phyloP scores from a whole-genome alignment of 75 land plant genomes.

The Pinus albicaulis region DNA sequence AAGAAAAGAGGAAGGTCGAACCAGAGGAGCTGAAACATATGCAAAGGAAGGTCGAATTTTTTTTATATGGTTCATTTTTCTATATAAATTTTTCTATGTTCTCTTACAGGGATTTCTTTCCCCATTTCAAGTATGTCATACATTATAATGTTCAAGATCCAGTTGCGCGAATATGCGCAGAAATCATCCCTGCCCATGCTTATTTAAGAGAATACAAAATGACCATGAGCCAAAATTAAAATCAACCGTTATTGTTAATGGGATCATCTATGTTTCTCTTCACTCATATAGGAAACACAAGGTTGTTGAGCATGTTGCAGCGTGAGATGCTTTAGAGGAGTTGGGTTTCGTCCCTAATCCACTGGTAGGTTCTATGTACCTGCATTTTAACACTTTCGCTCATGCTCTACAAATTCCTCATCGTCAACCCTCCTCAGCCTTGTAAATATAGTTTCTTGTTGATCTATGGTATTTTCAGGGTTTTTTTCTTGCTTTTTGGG shows the following conservation, averaged over 20 bases:
- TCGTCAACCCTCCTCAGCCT: not conserved
- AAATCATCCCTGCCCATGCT: constrained; percentile 9
- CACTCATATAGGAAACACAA: not conserved
- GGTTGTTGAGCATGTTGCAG: constrained; percentile 23
- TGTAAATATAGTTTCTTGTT: not conserved
- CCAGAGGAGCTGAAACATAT: too few relatives aligned
- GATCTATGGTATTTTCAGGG: too few relatives aligned
- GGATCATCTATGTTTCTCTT: constrained; percentile 4
- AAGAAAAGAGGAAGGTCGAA: too few relatives aligned
- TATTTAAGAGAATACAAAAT: not conserved
- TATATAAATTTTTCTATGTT: not conserved
- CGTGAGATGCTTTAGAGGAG: constrained; percentile 9
- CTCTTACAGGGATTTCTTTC: not conserved
- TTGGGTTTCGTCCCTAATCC: constrained; percentile 9
- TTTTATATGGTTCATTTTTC: too few relatives aligned
- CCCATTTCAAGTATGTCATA: too few relatives aligned
- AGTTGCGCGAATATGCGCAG: constrained; percentile 14
- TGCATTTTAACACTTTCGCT: not conserved
- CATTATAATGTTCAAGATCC: constrained; percentile 19
- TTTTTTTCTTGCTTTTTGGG: too few relatives aligned
- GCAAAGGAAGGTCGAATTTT: too few relatives aligned
- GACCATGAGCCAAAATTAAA: constrained; percentile 6
- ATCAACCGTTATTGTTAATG: constrained; percentile 6
- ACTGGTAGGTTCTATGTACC: constrained; percentile 12
- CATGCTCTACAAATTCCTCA: not conserved